These are phyloP conservation scores for Saturnispora bothae DNA, from an alignment of 805 yeast species.

Conservation along the genomic window DNA sequence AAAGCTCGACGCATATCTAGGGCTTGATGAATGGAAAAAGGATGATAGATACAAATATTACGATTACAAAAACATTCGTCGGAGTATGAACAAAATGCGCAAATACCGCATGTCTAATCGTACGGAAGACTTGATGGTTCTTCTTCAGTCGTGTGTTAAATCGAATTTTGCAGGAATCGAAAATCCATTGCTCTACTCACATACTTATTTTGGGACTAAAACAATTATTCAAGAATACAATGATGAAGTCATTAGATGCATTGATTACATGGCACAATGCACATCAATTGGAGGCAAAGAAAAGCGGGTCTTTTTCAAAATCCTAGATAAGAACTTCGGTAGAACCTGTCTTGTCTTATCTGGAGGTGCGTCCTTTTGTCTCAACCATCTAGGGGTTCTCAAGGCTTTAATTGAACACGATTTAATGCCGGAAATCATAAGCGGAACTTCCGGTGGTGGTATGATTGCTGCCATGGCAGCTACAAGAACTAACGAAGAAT, in stretches of 20 bases:
- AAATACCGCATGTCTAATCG: constrained; percentile 24
- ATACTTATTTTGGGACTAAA: constrained; percentile 69
- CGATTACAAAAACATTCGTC: constrained; percentile 49
- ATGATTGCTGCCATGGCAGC: constrained; percentile 63
- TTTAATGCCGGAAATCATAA: constrained; percentile 53
- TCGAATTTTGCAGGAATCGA: constrained; percentile 73
- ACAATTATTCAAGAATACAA: constrained; percentile 45
- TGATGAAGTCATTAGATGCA: constrained; percentile 37
- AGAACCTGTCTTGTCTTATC: constrained; percentile 60
- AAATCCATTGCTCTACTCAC: constrained; percentile 59
- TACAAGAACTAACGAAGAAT: constrained; percentile 59
- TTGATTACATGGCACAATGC: constrained; percentile 34
- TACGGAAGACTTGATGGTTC: constrained; percentile 39
- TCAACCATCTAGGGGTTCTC: constrained; percentile 67
- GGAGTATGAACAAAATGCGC: constrained; percentile 35
- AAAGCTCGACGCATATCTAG: constrained; percentile 44
- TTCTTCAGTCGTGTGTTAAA: constrained; percentile 58
- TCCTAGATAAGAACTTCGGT: constrained; percentile 56
- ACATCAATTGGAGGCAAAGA: constrained; percentile 27
- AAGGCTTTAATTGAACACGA: constrained; percentile 61
- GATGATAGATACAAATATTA: constrained; percentile 56
- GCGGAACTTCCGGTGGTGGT: constrained; percentile 81
- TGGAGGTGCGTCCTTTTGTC: constrained; percentile 76
- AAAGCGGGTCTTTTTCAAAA: constrained; percentile 45
- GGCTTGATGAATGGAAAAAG: constrained; percentile 53